Base-by-base conservation (phyloP, 257 asterid genomes). In the Primulina eburnea region DNA sequence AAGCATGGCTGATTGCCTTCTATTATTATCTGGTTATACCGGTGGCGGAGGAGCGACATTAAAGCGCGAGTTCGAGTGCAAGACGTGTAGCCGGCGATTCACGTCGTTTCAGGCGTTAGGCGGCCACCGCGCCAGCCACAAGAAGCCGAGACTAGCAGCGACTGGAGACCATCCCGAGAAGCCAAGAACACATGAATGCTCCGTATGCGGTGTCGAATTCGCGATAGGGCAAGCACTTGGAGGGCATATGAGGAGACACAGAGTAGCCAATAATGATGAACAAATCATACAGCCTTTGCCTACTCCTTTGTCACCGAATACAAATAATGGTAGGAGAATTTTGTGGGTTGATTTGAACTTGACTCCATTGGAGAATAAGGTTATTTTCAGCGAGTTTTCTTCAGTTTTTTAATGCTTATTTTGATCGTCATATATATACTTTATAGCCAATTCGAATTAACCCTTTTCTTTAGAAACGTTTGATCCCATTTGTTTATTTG, bases 121-220 rank as follows among this genome's bases (percentile, higher is more conserved):
- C 2, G 86, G 86, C 53, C 86, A 82, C 71, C 50, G 83, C 55
- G 83, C 86, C 1, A 82, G 83, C 56, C 86, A 82, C 58, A 82
- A 82, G 75, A 73, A 68, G 69, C 83, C 81, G 9, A 76, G 70
- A 71, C 9, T 76, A 4, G 1, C 14, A 4, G 47, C 4, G 14
- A 58, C 74, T 1, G 77, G 70, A 18, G 80, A 64, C 7, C 60
- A 20, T 35, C 74, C 38, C 67, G 53, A 16, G 11, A 78, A 76
- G 24, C 83, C 79, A 0, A 82, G 76, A 60, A 59, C 73, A 0
- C 86, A 82, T 32, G 86, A 76, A 68, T 82, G 86, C 50, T 79
- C 86, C 3, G 55, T 78, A 0, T 82, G 86, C 14, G 86, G 86
- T 1, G 57, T 67, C 7, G 83, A 82, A 11, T 82, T 82, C 34